These are phyloP conservation scores for Bruguiera parviflora DNA, from an alignment of 345 rosid genomes.

Conservation along the genomic window DNA sequence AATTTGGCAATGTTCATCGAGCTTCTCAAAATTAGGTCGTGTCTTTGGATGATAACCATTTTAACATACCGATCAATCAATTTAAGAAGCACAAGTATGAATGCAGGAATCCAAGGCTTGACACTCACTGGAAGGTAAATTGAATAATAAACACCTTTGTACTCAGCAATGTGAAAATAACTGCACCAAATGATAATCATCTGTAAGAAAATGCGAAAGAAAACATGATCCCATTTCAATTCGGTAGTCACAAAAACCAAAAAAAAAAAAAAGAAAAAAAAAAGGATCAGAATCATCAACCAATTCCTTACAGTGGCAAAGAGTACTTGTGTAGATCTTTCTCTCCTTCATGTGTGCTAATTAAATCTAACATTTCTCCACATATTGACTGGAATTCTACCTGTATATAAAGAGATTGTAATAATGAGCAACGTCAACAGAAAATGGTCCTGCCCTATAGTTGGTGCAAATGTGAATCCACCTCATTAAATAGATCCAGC, in stretches of 20 bases:
- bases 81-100: not conserved
- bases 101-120: not conserved
- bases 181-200: slow-evolving; percentile 33
- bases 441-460: not conserved
- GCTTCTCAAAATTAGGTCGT: no score
- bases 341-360: slow-evolving; percentile 64
- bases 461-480: not conserved
- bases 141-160: slow-evolving; percentile 76
- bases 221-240: no score
- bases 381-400: slow-evolving; percentile 73
- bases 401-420: slow-evolving; percentile 27
- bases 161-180: slow-evolving; percentile 72
- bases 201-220: no score
- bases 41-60: no score
- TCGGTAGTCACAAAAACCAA: not conserved
- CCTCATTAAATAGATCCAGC: slow-evolving; percentile 60
- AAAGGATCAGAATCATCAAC: not conserved
- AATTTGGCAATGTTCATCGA: no score
- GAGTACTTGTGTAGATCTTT: slow-evolving; percentile 67
- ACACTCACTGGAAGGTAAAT: slow-evolving; percentile 80
- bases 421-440: not conserved
- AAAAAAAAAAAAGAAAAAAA: no score
- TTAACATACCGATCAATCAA: not conserved
- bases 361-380: slow-evolving; percentile 86
- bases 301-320: slow-evolving; percentile 50